Evolutionary conservation across 2,329 filamentous ascomycete genomes (phyloP), one percentile per base, ranked within the genome.

Genomic region (Sclerotinia nivalis): DNA sequence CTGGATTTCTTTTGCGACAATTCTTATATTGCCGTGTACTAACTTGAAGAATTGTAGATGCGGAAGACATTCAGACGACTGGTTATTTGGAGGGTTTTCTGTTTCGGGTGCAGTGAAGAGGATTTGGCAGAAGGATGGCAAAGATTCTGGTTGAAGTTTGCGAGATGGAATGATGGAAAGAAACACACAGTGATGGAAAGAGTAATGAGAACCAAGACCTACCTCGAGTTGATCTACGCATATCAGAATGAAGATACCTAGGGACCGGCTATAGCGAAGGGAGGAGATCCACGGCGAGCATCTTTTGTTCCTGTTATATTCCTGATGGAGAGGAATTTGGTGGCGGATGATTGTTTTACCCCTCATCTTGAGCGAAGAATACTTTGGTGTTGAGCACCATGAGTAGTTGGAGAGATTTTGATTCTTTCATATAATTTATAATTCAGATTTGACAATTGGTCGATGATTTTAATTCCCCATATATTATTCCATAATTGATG

Each of bases 41-140:
- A 22, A 69, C 66, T 37, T 34, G 18, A 34, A 28, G 12, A 12
- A 22, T 4, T 47, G 28, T 45, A 69, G 66, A 43, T 69, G 71
- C 55, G 71, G 71, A 20, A 61, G 71, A 65, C 71, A 72, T 68
- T 66, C 69, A 15, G 60, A 72, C 47, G 71, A 71, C 8, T 72
- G 71, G 71, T 28, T 72, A 18, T 72, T 72, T n/a, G 69, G 71
- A 8, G 70, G 70, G 9, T 66, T 71, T 22, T 66, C 71, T 5
- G 25, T 70, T 12, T 37, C 61, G 2, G 56, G 55, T 25, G 62
- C 34, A 55, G 61, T 72, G 13, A 72, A 70, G 58, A 69, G 59
- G 15, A 70, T 72, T 22, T 71, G 68, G 70, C 56, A 71, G 20
- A 71, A 60, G 56, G 69, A 68, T 18, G 54, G 54, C 8, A 67